These are phyloP conservation scores for Pholiota molesta DNA, from an alignment of 768 basidiomycete species.

Conservation along the genomic window DNA sequence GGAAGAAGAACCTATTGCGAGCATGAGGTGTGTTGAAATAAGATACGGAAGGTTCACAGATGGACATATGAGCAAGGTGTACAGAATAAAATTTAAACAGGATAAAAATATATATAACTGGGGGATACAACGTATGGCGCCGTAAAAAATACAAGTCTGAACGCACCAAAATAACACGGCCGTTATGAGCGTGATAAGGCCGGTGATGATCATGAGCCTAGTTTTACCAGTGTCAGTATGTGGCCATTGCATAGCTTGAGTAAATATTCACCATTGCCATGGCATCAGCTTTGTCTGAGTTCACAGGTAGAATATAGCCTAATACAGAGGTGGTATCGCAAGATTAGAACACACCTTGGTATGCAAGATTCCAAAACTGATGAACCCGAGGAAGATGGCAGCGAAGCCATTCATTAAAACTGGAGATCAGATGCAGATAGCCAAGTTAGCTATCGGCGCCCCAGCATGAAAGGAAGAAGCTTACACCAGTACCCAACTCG, in stretches of 20 bases:
- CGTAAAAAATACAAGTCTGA: constrained; percentile 1
- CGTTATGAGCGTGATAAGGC: constrained; percentile 61
- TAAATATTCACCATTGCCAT: constrained; percentile 69
- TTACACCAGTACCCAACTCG: constrained; percentile 83
- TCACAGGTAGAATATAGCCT: background rate
- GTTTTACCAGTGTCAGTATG: background rate
- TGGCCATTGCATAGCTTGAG: constrained; percentile 4
- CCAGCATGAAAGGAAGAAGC: constrained; percentile 22
- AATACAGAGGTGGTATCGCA: background rate
- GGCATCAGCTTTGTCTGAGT: constrained; percentile 57
- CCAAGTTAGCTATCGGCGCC: background rate
- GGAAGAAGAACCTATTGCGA: constrained; percentile 71
- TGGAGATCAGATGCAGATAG: constrained; percentile 27
- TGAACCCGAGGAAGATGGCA: constrained; percentile 71
- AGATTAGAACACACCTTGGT: constrained; percentile 39
- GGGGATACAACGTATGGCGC: background rate
- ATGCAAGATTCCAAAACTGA: constrained; percentile 70
- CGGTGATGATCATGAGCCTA: constrained; percentile 80
- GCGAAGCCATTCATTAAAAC: constrained; percentile 80
- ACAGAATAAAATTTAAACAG: background rate
- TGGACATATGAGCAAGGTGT: background rate
- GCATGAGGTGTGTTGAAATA: constrained; percentile 6
- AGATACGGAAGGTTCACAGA: too few species aligned
- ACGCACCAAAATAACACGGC: constrained; percentile 64
- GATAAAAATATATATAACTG: background rate